phyloP scores from a whole-genome alignment of 352 stramenopile genomes.

The Globisporangium rhizosaccharum region DNA sequence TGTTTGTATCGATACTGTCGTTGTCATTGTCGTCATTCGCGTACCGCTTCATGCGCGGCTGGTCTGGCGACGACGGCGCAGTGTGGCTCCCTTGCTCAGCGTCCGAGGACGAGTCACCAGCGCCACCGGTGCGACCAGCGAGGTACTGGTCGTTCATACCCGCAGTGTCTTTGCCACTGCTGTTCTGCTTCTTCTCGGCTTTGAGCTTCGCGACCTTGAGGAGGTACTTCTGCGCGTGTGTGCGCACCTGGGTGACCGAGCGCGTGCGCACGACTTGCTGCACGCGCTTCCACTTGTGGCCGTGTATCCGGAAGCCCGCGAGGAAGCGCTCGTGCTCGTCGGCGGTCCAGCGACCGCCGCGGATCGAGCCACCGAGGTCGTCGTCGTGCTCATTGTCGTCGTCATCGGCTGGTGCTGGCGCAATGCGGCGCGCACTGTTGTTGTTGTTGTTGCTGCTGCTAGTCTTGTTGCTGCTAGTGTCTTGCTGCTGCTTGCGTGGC shows the following conservation, averaged over 20 bases:
- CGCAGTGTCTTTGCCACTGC: slow-evolving; percentile 10
- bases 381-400: slow-evolving; percentile 59
- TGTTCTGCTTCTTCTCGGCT: slow-evolving; percentile 66
- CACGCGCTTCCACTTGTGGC: slow-evolving; percentile 89
- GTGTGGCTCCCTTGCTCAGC: slow-evolving; percentile 21
- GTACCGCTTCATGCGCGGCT: slow-evolving; percentile 8
- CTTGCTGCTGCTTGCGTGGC: slow-evolving; percentile 5
- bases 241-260: slow-evolving; percentile 87
- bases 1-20: slow-evolving; percentile 6
- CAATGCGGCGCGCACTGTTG: slow-evolving; percentile 29
- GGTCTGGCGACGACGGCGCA: slow-evolving; percentile 32
- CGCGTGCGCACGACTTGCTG: slow-evolving; percentile 84
- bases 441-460: slow-evolving; percentile 6
- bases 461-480: slow-evolving; percentile 4
- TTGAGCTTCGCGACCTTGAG: slow-evolving; percentile 88
- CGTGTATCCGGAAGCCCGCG: slow-evolving; percentile 79
- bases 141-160: slow-evolving; percentile 15
- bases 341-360: slow-evolving; percentile 75
- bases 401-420: slow-evolving; percentile 52
- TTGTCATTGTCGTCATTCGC: slow-evolving; percentile 4
- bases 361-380: slow-evolving; percentile 45
- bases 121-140: slow-evolving; percentile 5
- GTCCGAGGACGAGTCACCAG: slow-evolving; percentile 17
- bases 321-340: slow-evolving; percentile 87
- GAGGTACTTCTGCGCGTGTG: slow-evolving; percentile 85